Evolutionary conservation across 1,284 basidiomycete genomes (phyloP).

Genomic region (Thelephora terrestris): DNA sequence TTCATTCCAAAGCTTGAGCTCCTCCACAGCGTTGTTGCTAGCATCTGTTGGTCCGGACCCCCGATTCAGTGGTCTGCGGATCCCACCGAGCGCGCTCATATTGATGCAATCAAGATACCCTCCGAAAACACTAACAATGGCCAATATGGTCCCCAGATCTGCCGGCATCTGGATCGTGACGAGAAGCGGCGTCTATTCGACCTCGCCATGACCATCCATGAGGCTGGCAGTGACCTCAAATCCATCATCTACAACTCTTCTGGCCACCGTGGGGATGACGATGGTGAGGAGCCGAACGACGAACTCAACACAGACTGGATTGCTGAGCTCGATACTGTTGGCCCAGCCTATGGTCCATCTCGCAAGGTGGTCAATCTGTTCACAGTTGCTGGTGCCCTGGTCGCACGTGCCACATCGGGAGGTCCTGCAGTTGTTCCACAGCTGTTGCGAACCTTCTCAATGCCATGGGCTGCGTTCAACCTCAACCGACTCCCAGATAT

Average conservation of each 20-base stretch:
- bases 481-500: slow-evolving; percentile 10
- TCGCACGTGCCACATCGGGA: no score
- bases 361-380: no score
- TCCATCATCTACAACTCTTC: no score
- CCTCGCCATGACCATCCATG: slow-evolving; percentile 15
- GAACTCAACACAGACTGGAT: no score
- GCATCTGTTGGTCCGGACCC: neutral
- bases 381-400: no score
- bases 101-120: slow-evolving; percentile 10
- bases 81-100: slow-evolving; percentile 3
- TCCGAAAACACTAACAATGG: slow-evolving; percentile 17
- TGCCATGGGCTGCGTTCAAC: slow-evolving; percentile 14
- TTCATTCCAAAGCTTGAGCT: slow-evolving; percentile 3
- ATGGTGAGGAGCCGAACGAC: no score
- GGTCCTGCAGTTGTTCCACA: no score
- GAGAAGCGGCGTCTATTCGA: slow-evolving; percentile 20
- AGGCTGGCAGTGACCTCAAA: neutral
- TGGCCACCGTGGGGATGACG: no score
- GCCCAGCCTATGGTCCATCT: no score
- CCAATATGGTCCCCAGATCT: slow-evolving; percentile 21
- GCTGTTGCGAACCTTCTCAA: slow-evolving; percentile 12
- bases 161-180: slow-evolving; percentile 15
- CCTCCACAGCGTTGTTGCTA: neutral
- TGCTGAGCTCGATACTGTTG: no score
- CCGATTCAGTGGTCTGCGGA: slow-evolving; percentile 7